Evolutionary conservation across 495 filamentous ascomycete species (phyloP).

Genomic region (Penicillium riverlandense): DNA sequence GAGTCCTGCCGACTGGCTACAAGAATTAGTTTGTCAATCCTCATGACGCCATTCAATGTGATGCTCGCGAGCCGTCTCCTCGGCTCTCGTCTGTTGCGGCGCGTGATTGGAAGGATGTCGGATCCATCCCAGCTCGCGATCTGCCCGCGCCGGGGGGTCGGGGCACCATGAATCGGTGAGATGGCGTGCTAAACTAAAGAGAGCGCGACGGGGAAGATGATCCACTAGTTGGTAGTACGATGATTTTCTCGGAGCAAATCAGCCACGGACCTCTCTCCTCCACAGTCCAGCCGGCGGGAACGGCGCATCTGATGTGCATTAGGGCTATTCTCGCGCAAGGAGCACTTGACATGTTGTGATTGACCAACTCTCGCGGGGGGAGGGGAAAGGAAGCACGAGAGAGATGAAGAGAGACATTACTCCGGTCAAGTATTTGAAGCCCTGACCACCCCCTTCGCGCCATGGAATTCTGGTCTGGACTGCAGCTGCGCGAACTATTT

Average conservation of each 20-base stretch:
- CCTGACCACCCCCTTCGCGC: constrained; percentile 1
- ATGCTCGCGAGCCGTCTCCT: not conserved
- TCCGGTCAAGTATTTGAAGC: constrained; percentile 8
- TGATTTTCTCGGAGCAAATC: too few species aligned
- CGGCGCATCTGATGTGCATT: constrained; percentile 4
- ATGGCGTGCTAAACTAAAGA: too few species aligned
- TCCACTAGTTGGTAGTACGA: too few species aligned
- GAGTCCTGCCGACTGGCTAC: too few species aligned
- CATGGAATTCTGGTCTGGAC: constrained; percentile 8
- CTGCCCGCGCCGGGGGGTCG: too few species aligned
- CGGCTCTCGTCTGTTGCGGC: constrained; percentile 14
- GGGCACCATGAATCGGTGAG: too few species aligned
- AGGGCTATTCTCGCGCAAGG: constrained; percentile 9
- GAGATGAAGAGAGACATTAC: too few species aligned
- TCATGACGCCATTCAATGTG: constrained; percentile 8
- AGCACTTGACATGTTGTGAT: constrained; percentile 17
- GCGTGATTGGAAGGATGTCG: not conserved
- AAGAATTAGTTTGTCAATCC: not conserved
- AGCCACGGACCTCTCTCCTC: too few species aligned
- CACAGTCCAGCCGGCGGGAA: not conserved
- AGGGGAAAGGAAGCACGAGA: not conserved
- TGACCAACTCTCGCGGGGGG: not conserved
- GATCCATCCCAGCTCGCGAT: too few species aligned
- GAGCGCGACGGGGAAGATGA: not conserved
- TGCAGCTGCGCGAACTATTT: not conserved